Conservation (phyloP, 176 grass and related monocot species). For the Aegilops sharonensis region DNA sequence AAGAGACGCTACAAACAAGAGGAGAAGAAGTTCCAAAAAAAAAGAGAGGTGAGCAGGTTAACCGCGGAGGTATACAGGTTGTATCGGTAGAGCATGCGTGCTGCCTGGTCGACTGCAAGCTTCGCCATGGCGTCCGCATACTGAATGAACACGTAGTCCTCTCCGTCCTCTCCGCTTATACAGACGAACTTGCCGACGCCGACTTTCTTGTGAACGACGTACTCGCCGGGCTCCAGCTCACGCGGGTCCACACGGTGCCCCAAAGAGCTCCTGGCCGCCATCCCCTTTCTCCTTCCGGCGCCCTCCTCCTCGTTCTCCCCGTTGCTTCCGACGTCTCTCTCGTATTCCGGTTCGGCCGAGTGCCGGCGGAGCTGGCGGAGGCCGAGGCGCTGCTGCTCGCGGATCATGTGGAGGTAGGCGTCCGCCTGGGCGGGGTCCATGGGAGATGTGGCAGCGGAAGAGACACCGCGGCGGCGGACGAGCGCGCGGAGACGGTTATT, state of each 20-base stretch:
- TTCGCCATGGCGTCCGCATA: slow-evolving; percentile 94
- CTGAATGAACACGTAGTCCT: slow-evolving; percentile 84
- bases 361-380: slow-evolving; percentile 42
- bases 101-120: slow-evolving; percentile 77
- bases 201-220: slow-evolving; percentile 93
- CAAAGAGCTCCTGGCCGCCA: slow-evolving; percentile 56
- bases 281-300: slow-evolving; percentile 21
- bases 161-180: slow-evolving; percentile 66
- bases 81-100: slow-evolving; percentile 88
- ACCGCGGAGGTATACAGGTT: slow-evolving; percentile 59
- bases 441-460: background rate
- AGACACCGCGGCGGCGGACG: slow-evolving; percentile 40
- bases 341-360: background rate
- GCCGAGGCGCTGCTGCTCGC: slow-evolving; percentile 53
- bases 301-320: slow-evolving; percentile 15
- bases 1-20: background rate
- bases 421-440: slow-evolving; percentile 67
- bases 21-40: no score
- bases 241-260: slow-evolving; percentile 81
- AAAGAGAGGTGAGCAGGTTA: background rate
- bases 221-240: slow-evolving; percentile 72
- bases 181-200: slow-evolving; percentile 86
- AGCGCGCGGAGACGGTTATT: slow-evolving; percentile 63
- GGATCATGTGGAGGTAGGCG: slow-evolving; percentile 53
- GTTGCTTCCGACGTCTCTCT: slow-evolving; percentile 10